Conservation (phyloP, 805 yeast genomes). For the Spathaspora boniae region DNA sequence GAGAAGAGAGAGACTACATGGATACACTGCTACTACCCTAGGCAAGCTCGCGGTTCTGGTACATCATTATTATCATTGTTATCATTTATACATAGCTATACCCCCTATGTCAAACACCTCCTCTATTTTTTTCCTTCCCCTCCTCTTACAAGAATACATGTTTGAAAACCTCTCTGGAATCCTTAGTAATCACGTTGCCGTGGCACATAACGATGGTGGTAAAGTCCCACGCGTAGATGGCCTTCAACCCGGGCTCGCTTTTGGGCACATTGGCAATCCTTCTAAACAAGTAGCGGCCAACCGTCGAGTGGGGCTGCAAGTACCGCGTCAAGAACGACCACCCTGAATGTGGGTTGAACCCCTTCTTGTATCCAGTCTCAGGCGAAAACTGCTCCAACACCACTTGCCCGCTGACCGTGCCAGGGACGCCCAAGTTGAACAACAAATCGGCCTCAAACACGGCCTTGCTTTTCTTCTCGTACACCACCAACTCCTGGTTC, state of each 20-base stretch:
- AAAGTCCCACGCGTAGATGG: conserved; percentile 41
- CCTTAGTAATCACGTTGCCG: conserved; percentile 51
- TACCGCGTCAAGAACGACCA: conserved; percentile 36
- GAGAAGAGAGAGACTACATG: too few relatives aligned
- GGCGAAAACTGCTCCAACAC: conserved; percentile 42
- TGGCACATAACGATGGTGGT: conserved; percentile 55
- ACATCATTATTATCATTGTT: background rate
- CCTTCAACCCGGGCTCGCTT: conserved; percentile 20
- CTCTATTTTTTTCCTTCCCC: too few relatives aligned
- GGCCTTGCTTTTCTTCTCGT: conserved; percentile 44
- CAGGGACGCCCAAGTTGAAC: conserved; percentile 51
- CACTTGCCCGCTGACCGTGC: conserved; percentile 17
- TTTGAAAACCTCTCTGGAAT: conserved; percentile 27
- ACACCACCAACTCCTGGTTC: conserved; percentile 58
- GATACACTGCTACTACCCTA: too few relatives aligned
- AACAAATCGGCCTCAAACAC: conserved; percentile 59
- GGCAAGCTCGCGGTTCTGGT: too few relatives aligned
- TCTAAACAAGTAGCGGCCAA: conserved; percentile 31
- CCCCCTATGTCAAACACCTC: background rate
- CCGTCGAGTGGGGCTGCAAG: conserved; percentile 37
- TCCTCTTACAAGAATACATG: conserved; percentile 13
- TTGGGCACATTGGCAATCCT: conserved; percentile 16
- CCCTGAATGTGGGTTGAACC: conserved; percentile 43
- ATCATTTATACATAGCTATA: background rate
- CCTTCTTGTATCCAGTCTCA: conserved; percentile 42